phyloP scores from a whole-genome alignment of 2,329 filamentous ascomycete genomes.

The Beauveria australis region DNA sequence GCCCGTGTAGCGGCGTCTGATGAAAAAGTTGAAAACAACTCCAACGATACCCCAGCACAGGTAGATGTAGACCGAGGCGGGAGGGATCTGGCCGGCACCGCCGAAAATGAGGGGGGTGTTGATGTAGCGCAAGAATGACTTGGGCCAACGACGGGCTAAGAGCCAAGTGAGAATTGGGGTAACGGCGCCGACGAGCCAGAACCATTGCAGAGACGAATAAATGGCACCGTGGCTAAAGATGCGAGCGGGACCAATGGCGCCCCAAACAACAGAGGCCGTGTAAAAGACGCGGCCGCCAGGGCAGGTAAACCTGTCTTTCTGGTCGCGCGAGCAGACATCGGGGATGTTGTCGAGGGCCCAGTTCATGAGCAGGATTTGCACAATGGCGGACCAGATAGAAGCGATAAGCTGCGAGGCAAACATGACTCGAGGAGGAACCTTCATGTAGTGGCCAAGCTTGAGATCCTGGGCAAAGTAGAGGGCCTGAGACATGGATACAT shows the following conservation, averaged over 20 bases:
- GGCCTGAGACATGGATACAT: slow-evolving; percentile 59
- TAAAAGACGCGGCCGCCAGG: slow-evolving; percentile 51
- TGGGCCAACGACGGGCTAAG: slow-evolving; percentile 53
- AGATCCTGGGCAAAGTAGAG: slow-evolving; percentile 58
- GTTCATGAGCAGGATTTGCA: slow-evolving; percentile 58
- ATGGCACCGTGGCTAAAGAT: slow-evolving; percentile 58
- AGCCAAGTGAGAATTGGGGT: slow-evolving; percentile 57
- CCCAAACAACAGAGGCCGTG: slow-evolving; percentile 65
- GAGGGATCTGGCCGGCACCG: slow-evolving; percentile 54
- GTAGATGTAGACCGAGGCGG: slow-evolving; percentile 63
- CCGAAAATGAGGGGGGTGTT: slow-evolving; percentile 62
- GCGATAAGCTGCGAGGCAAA: slow-evolving; percentile 53
- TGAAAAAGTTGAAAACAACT: slow-evolving; percentile 58
- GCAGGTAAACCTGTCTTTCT: slow-evolving; percentile 50
- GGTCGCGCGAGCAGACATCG: slow-evolving; percentile 47
- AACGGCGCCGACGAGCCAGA: slow-evolving; percentile 59
- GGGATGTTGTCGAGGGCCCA: slow-evolving; percentile 56
- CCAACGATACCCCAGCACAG: slow-evolving; percentile 63
- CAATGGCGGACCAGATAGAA: slow-evolving; percentile 51
- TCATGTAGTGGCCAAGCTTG: slow-evolving; percentile 64
- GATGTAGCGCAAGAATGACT: slow-evolving; percentile 55
- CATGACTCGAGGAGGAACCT: slow-evolving; percentile 52
- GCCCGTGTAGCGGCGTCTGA: slow-evolving; percentile 55
- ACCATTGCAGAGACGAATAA: slow-evolving; percentile 59
- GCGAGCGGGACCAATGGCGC: slow-evolving; percentile 60